phyloP scores from a whole-genome alignment of 257 asterid species.

The Galeopsis tetrahit region DNA sequence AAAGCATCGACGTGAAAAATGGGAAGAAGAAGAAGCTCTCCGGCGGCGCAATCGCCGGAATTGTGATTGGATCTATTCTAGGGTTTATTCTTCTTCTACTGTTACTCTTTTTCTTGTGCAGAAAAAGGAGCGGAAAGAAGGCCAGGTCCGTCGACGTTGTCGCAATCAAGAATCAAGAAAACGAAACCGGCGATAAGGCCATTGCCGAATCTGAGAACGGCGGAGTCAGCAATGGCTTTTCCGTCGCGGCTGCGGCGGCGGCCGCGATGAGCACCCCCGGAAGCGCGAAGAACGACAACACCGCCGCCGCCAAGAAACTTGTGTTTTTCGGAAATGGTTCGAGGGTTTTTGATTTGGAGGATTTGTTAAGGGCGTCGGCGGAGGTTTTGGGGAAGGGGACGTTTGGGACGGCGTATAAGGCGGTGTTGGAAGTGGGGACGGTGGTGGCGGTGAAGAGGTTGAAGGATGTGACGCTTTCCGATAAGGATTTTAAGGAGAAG shows the following conservation, averaged over 20 bases:
- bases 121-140: slow-evolving; percentile 63
- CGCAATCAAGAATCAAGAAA: slow-evolving; percentile 58
- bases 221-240: slow-evolving; percentile 44
- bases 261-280: slow-evolving; percentile 48
- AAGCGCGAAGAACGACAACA: slow-evolving; percentile 28
- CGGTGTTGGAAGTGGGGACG: slow-evolving; percentile 79
- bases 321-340: slow-evolving; percentile 52
- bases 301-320: slow-evolving; percentile 45
- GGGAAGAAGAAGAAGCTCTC: slow-evolving; percentile 47
- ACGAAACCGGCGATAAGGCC: slow-evolving; percentile 49
- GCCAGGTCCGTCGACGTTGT: slow-evolving; percentile 57
- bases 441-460: slow-evolving; percentile 87
- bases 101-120: slow-evolving; percentile 59
- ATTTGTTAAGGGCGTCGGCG: slow-evolving; percentile 65
- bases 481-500: slow-evolving; percentile 70
- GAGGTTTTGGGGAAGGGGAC: slow-evolving; percentile 73
- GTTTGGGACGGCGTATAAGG: slow-evolving; percentile 80
- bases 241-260: slow-evolving; percentile 45
- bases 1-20: slow-evolving; percentile 16
- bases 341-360: slow-evolving; percentile 63
- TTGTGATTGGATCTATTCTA: slow-evolving; percentile 72
- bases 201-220: slow-evolving; percentile 44
- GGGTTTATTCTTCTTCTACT: slow-evolving; percentile 55
- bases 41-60: slow-evolving; percentile 86
- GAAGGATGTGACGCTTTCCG: slow-evolving; percentile 70